These are phyloP conservation scores for Voacanga thouarsii DNA, from an alignment of 257 asterid genomes.

Conservation along the genomic window DNA sequence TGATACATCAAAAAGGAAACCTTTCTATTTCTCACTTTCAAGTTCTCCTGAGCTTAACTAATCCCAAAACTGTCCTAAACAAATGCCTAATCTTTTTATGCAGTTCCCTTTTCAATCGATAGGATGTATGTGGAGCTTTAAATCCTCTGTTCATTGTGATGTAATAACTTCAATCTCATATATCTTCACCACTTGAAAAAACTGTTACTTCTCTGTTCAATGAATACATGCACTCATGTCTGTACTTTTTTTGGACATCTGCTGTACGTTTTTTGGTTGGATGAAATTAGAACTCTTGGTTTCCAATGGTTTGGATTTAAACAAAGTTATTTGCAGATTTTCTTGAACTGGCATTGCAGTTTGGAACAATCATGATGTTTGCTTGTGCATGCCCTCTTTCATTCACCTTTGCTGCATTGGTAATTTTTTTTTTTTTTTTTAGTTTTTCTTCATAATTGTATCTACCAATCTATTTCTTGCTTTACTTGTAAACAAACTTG, in stretches of 20 bases:
- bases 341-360: conserved; percentile 91
- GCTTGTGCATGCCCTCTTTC: conserved; percentile 98
- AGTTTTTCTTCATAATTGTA: background rate
- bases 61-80: background rate
- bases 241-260: background rate
- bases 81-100: background rate
- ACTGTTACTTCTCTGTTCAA: background rate
- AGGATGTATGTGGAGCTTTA: background rate
- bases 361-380: conserved; percentile 97
- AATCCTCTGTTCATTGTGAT: background rate
- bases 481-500: background rate
- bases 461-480: background rate
- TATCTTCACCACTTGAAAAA: background rate
- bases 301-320: background rate
- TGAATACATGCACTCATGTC: background rate
- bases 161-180: background rate
- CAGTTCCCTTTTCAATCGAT: background rate
- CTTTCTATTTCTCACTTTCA: background rate
- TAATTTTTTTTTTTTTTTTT: conserved; percentile 21
- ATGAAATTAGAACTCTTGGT: background rate
- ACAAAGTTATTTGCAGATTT: conserved; percentile 56
- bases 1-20: background rate
- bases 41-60: background rate
- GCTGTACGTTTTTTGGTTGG: background rate
- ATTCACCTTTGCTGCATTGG: conserved; percentile 87